These are phyloP conservation scores for Proliferodiscus dingleyae DNA, from an alignment of 2,329 filamentous ascomycete species.

Conservation along the genomic window DNA sequence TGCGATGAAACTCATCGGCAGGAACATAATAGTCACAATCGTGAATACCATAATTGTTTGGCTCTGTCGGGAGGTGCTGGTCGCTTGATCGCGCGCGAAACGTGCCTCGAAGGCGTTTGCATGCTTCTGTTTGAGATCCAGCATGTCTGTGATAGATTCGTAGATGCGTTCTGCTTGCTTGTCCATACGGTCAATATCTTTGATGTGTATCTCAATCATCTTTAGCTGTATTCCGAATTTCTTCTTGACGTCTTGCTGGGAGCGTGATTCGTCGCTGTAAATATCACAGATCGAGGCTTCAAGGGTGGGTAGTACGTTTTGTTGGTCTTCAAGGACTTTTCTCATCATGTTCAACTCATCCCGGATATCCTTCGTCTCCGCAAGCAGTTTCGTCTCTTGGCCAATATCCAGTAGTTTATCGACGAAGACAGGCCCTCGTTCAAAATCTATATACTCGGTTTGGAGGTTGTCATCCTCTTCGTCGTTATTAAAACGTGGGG, in stretches of 20 bases:
- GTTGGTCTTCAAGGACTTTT: conserved; percentile 34
- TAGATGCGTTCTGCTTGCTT: conserved; percentile 74
- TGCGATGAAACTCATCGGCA: conserved; percentile 28
- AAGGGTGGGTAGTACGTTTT: conserved; percentile 19
- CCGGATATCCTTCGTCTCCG: conserved; percentile 43
- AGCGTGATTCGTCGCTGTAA: conserved; percentile 17
- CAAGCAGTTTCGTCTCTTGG: conserved; percentile 38
- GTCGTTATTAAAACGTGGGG: conserved; percentile 2
- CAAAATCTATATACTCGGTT: conserved; percentile 16
- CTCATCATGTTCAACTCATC: conserved; percentile 46
- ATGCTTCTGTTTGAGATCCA: conserved; percentile 35
- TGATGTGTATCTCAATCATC: conserved; percentile 18
- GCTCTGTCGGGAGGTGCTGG: conserved; percentile 24
- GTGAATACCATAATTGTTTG: conserved; percentile 32
- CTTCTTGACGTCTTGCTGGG: conserved; percentile 22
- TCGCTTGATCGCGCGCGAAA: conserved; percentile 26
- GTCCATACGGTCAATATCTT: conserved; percentile 61
- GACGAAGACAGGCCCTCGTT: conserved; percentile 19
- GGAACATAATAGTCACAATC: conserved; percentile 31
- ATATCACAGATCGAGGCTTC: conserved; percentile 23
- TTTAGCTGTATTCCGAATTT: conserved; percentile 20
- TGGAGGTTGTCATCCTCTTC: conserved; percentile 28
- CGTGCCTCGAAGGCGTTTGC: conserved; percentile 28
- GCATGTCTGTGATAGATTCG: conserved; percentile 61
- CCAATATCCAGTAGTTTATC: conserved; percentile 38